Percentiles rank a stretch among this genome's conserved stretches.
phyloP scores from a whole-genome alignment of 305 asterid species.

The Withania somnifera region DNA sequence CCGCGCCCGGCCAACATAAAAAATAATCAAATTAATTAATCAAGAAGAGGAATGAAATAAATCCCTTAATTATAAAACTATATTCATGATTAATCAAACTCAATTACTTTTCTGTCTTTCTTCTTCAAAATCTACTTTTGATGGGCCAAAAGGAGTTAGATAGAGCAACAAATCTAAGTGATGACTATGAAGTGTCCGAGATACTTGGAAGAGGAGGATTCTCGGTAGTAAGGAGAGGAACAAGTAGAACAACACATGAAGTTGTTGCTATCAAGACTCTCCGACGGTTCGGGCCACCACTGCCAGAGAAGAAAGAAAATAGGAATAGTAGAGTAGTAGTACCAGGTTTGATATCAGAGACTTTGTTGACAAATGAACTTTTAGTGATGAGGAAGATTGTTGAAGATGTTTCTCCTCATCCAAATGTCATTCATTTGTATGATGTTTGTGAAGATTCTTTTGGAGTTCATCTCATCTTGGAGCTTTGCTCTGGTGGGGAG shows the following conservation, averaged over 20 bases:
- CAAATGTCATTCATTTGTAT: conserved; percentile 60
- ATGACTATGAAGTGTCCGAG: conserved; percentile 59
- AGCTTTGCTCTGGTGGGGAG: conserved; percentile 74
- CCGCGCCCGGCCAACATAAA: background rate
- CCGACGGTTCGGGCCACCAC: conserved; percentile 27
- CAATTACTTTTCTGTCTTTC: background rate
- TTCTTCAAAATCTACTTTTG: background rate
- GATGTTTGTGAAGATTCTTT: conserved; percentile 54
- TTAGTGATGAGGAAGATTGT: conserved; percentile 75
- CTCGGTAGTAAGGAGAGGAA: conserved; percentile 64
- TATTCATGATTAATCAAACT: background rate
- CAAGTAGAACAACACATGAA: conserved; percentile 20
- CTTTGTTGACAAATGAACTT: conserved; percentile 57
- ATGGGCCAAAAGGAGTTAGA: conserved; percentile 38
- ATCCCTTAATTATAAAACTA: background rate
- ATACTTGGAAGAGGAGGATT: conserved; percentile 74
- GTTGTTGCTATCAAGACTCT: conserved; percentile 64
- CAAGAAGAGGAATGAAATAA: background rate
- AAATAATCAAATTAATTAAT: too few relatives aligned
- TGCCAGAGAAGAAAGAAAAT: conserved; percentile 3
- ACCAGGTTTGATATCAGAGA: conserved; percentile 40
- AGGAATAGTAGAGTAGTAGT: too few relatives aligned
- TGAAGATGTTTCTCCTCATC: conserved; percentile 77
- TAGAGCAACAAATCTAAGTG: conserved; percentile 24
- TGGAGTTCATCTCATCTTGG: conserved; percentile 63